Conservation (phyloP, 179 eudicot genomes). For the Silene coronaria region DNA sequence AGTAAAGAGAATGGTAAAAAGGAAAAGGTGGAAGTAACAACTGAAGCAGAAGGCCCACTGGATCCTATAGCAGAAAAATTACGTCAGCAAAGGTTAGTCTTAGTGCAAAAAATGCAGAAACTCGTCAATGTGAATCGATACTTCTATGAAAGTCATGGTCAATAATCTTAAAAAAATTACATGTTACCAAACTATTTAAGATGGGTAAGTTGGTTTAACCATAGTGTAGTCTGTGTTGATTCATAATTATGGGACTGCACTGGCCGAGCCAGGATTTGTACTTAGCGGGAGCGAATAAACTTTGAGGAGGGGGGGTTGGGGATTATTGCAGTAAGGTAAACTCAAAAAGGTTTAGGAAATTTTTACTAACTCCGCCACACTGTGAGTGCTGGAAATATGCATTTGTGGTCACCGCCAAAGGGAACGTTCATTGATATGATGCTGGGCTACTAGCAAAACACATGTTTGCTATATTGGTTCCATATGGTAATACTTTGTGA, state of each 20-base stretch:
- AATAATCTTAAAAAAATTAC: background rate
- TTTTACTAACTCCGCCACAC: background rate
- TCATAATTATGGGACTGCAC: no score
- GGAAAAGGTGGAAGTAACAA: slow-evolving; percentile 44
- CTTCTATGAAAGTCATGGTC: background rate
- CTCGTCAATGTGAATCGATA: background rate
- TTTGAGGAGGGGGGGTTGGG: no score
- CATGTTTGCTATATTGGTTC: background rate
- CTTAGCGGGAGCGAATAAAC: no score
- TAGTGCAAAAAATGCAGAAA: background rate
- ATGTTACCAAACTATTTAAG: background rate
- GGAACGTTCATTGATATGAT: background rate
- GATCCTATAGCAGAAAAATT: slow-evolving; percentile 88
- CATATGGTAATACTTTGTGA: background rate
- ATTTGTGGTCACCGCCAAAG: background rate
- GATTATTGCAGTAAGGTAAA: no score
- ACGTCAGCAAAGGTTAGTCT: slow-evolving; percentile 72
- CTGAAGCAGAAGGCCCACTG: slow-evolving; percentile 44
- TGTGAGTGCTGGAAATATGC: background rate
- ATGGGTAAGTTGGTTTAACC: background rate
- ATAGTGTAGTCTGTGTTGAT: no score
- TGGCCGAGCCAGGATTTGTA: no score
- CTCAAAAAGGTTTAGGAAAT: no score
- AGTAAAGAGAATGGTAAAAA: slow-evolving; percentile 55
- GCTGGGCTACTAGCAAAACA: background rate